Conservation (phyloP, 2,329 filamentous ascomycete species). For the Pleomassaria siparia region DNA sequence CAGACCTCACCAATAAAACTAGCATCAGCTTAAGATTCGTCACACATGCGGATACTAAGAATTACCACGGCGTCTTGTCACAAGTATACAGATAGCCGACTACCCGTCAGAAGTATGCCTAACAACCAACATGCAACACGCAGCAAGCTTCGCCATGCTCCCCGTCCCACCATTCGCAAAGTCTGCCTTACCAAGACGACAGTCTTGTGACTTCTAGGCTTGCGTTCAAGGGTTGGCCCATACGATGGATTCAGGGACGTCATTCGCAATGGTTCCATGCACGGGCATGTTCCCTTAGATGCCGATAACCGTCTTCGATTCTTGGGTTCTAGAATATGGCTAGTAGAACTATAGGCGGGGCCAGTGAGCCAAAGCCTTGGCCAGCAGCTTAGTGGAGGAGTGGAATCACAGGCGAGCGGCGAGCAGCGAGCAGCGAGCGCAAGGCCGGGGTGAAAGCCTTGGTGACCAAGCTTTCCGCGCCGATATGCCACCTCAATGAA, state of each 20-base stretch:
- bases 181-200: neutral
- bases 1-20: too few species aligned
- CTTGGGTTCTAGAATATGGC: conserved; percentile 7
- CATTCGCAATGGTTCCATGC: neutral
- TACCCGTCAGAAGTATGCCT: too few species aligned
- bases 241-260: neutral
- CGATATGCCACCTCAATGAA: too few species aligned
- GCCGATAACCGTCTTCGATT: conserved; percentile 9
- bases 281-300: conserved; percentile 6
- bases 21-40: too few species aligned
- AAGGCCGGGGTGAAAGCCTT: conserved; percentile 13
- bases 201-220: too few species aligned
- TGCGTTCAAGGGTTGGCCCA: too few species aligned
- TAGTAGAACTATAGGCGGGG: conserved; percentile 5
- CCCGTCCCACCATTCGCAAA: neutral
- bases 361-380: conserved; percentile 8
- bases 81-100: too few species aligned
- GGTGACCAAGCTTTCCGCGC: conserved; percentile 24
- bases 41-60: too few species aligned
- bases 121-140: too few species aligned
- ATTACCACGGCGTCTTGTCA: too few species aligned
- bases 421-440: too few species aligned
- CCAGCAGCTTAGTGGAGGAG: neutral
- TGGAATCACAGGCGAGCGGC: neutral
- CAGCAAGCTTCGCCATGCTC: neutral